Evolutionary conservation across 2,329 filamentous ascomycete species (phyloP), one percentile per base, ranked within the genome.

Genomic region (Curvularia eragrostidis): DNA sequence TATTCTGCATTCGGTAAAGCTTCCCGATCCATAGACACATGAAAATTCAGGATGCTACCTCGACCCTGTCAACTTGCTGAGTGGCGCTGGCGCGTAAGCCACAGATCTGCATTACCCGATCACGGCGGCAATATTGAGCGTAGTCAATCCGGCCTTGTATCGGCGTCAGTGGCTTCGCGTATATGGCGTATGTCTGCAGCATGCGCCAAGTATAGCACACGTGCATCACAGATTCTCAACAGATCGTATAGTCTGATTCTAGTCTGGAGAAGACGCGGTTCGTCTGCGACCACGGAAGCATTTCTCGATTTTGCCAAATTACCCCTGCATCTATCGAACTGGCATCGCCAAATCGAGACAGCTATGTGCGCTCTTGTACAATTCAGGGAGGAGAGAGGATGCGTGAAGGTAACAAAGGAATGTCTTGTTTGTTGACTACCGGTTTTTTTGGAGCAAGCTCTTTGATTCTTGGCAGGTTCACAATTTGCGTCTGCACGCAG

Each of bases 141-240:
- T 32, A 54, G 24, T 21, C 23, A 12, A 46, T 54, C 7, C 18
- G 26, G 32, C 28, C 28, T 2, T 30, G 23, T 26, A 28, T 23
- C 18, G 28, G 53, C 48, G 49, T 53, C 15, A 52, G 48, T 44
- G 44, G 32, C 30, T 36, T 32, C 24, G 44, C 53, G 44, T 52
- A 32, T 56, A 26, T 36, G 21, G 52, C 41, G 52, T 30, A 18
- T 48, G 15, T 36, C 34, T 49, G 34, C 41, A 23, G 24, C 39
- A 7, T 55, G 47, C 47, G 56, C 44, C 38, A 55, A 55, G 4
- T 23, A 48, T 30, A 23, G 48, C 38, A 39, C 9, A 9, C 26
- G 8, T 19, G 10, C 48, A 34, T 48, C n/a, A 26, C 30, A 12
- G 24, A 26, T 36, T 15, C 48, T 58, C 52, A 52, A 55, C 52